A percentile compares a stretch with the other conserved stretches of the same genome.
These are phyloP conservation scores for Talaromyces sp. DNA, from an alignment of 2,329 filamentous ascomycete species.

Conservation along the genomic window DNA sequence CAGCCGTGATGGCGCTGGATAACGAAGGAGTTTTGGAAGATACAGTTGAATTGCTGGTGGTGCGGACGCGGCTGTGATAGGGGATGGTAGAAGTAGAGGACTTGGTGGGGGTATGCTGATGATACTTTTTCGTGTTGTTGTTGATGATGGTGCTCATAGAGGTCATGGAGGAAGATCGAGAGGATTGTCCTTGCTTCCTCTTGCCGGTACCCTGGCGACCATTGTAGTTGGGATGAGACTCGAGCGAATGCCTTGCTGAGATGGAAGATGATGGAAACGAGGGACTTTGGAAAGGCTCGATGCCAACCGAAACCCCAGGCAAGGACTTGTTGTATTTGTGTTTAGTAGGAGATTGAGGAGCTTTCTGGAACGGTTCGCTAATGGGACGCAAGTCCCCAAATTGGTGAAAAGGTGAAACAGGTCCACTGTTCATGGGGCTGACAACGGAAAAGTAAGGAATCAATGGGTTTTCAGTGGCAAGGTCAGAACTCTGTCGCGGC, in stretches of 20 bases:
- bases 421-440: not conserved
- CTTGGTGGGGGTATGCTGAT: slow-evolving; percentile 10
- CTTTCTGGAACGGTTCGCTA: not conserved
- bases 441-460: slow-evolving; percentile 11
- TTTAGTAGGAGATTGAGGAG: not conserved
- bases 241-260: slow-evolving; percentile 1
- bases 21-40: slow-evolving; percentile 22
- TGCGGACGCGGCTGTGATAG: slow-evolving; percentile 9
- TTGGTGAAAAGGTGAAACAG: not conserved
- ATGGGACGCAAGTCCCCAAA: not conserved
- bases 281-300: not conserved
- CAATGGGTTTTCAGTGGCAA: slow-evolving; percentile 4
- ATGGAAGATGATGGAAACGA: not conserved
- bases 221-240: slow-evolving; percentile 2
- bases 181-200: slow-evolving; percentile 2
- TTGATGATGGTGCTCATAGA: not conserved
- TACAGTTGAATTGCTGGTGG: slow-evolving; percentile 10
- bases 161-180: not conserved
- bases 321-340: slow-evolving; percentile 1
- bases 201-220: slow-evolving; percentile 2
- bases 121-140: not conserved
- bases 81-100: slow-evolving; percentile 9
- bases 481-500: slow-evolving; percentile 3
- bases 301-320: not conserved
- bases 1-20: slow-evolving; percentile 22